Base-by-base conservation (phyloP, 225 moss, liverwort and hornwort species). In the Physcomitrellopsis africana region DNA sequence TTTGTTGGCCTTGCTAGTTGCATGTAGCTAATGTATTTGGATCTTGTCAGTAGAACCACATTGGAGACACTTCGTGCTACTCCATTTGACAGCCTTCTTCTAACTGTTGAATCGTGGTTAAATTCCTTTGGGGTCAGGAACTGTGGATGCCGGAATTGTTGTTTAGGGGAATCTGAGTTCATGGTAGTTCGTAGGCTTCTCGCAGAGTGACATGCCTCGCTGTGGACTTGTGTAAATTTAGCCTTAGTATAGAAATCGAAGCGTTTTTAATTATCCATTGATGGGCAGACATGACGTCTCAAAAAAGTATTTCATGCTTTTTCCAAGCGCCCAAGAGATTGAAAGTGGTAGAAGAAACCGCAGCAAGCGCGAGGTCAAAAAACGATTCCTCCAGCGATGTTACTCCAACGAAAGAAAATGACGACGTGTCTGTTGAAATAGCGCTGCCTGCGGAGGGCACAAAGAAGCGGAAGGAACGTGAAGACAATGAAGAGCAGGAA, bases 271-370 rank as follows among this genome's bases (percentile, higher is more conserved):
- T 19, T 67, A 10, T 48, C 54, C 54, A 37, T 58, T 16, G 32
- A 53, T 20, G 14, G 17, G 67, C 74, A 81, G 83, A 6, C 10
- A 89, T 88, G 85, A 64, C 81, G 56, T 62, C 79, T 10, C 63
- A 81, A 10, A 86, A 74, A 64, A 27, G 82, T 7, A 86, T 89
- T 59, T 52, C 89, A 29, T 81, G 81, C 74, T 89, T 89, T 71
- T 89, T 89, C 44, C 89, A 79, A 81, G 73, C 79, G 26, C 89
- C 89, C 48, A 89, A 89, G 79, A 76, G 86, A 81, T 53, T 85
- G 73, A 83, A 83, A 81, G 81, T 85, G 61, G 66, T 69, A 42
- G 83, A 88, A 58, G 56, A 75, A 15, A 54, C 58, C 43, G 60
- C 71, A 44, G 80, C 82, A 51, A 78, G 66, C 22, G 75, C 76